Conservation (phyloP, 78 protist species). For the Isochrysis galbana region DNA sequence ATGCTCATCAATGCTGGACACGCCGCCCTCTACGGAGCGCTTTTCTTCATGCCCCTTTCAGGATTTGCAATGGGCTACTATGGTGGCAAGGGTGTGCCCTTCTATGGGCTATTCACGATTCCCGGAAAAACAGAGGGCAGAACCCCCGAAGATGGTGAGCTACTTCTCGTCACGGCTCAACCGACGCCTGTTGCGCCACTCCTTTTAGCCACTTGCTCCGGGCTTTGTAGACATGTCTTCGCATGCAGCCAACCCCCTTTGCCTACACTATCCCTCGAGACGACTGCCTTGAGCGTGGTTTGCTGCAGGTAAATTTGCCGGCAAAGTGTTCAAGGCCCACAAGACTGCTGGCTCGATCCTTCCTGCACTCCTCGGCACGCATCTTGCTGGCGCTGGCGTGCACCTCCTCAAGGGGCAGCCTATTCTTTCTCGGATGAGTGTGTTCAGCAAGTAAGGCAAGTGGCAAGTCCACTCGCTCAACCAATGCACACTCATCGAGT, state of each 20-base stretch:
- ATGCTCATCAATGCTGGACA: neutral
- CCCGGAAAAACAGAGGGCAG: neutral
- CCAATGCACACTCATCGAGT: too few relatives aligned
- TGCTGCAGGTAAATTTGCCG: too few relatives aligned
- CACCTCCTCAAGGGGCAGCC: neutral
- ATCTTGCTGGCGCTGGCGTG: neutral
- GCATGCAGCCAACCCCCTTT: too few relatives aligned
- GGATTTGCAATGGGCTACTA: slow-evolving; percentile 15
- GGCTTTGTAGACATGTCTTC: too few relatives aligned
- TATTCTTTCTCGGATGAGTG: neutral
- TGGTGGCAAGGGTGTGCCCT: slow-evolving; percentile 19
- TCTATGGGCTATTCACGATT: neutral
- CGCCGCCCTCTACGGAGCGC: neutral
- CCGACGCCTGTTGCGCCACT: too few relatives aligned
- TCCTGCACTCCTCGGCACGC: neutral
- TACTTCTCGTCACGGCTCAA: too few relatives aligned
- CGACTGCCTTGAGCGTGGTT: too few relatives aligned
- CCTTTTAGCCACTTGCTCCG: too few relatives aligned
- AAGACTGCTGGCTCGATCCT: neutral
- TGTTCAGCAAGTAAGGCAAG: too few relatives aligned
- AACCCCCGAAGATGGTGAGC: neutral
- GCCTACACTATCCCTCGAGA: too few relatives aligned
- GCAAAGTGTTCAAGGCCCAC: neutral
- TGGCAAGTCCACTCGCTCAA: too few relatives aligned
- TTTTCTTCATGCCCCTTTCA: neutral